Percentiles rank a stretch among this genome's conserved stretches.
phyloP scores from a whole-genome alignment of 2,329 filamentous ascomycete genomes.

The Dactylellina sp. region DNA sequence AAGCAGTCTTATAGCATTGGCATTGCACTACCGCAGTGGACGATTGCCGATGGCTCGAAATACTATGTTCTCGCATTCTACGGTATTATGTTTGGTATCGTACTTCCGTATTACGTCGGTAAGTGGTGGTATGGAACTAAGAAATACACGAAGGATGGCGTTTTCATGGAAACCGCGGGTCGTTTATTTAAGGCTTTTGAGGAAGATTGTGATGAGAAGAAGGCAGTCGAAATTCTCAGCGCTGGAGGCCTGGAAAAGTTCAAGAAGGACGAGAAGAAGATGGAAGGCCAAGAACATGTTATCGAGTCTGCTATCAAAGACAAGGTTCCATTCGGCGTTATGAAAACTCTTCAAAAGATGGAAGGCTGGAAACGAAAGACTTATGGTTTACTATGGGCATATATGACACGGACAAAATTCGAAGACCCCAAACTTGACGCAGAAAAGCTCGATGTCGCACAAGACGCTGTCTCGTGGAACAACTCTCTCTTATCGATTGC shows the following conservation, averaged over 20 bases:
- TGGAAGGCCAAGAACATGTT: conserved; percentile 59
- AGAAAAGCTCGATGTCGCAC: conserved; percentile 88
- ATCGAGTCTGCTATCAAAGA: conserved; percentile 60
- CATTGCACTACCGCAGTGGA: conserved; percentile 92
- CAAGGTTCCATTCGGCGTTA: conserved; percentile 58
- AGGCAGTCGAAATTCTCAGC: conserved; percentile 83
- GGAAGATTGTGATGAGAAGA: conserved; percentile 82
- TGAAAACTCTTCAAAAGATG: conserved; percentile 73
- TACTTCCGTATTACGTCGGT: conserved; percentile 91
- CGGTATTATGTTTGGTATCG: conserved; percentile 84
- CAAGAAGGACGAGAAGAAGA: conserved; percentile 58
- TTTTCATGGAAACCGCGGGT: conserved; percentile 91
- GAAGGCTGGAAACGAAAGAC: conserved; percentile 82
- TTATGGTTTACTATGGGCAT: conserved; percentile 91
- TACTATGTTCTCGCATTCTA: conserved; percentile 96
- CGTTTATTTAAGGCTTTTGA: conserved; percentile 94
- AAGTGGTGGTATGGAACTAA: conserved; percentile 99
- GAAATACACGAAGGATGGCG: conserved; percentile 89
- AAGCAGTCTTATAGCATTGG: conserved; percentile 99
- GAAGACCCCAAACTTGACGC: conserved; percentile 70
- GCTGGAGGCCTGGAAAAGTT: conserved; percentile 71
- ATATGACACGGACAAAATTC: conserved; percentile 87
- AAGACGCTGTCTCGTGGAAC: conserved; percentile 84
- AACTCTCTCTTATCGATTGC: conserved; percentile 88
- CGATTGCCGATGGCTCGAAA: conserved; percentile 91